These are phyloP conservation scores for Trametes sp. DNA, from an alignment of 1,284 basidiomycete species.

Conservation along the genomic window DNA sequence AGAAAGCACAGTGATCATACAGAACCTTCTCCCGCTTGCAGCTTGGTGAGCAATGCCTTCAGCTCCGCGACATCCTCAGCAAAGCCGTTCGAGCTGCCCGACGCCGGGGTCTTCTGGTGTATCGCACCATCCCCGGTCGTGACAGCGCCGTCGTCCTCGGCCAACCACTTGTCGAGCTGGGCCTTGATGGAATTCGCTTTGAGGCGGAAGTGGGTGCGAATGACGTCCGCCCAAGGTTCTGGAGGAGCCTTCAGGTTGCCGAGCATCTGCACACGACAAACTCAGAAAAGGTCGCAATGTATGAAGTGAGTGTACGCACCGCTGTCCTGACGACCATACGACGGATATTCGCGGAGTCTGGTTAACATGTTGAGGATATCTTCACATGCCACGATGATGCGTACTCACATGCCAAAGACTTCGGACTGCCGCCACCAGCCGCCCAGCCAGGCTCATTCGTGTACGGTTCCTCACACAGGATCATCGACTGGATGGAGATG, in stretches of 20 bases:
- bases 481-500: conserved; percentile 95
- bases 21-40: conserved; percentile 44
- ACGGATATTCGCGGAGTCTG: conserved; percentile 87
- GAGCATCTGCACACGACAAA: conserved; percentile 68
- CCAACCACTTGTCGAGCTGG: conserved; percentile 85
- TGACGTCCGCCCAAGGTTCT: conserved; percentile 82
- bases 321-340: conserved; percentile 90
- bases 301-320: conserved; percentile 50
- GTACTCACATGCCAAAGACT: conserved; percentile 74
- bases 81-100: conserved; percentile 62
- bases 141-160: conserved; percentile 70
- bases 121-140: conserved; percentile 59
- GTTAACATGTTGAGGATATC: conserved; percentile 6
- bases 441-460: conserved; percentile 92
- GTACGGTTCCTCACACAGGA: conserved; percentile 89
- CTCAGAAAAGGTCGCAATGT: conserved; percentile 7
- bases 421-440: conserved; percentile 68
- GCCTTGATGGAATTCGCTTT: conserved; percentile 74
- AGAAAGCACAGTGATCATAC: not conserved
- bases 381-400: not conserved
- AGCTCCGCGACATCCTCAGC: conserved; percentile 74
- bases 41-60: conserved; percentile 59
- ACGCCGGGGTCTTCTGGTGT: conserved; percentile 42
- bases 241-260: conserved; percentile 83
- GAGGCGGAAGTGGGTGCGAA: conserved; percentile 89